phyloP scores from a whole-genome alignment of 2,329 filamentous ascomycete species.

The Cladorrhinum sp. region DNA sequence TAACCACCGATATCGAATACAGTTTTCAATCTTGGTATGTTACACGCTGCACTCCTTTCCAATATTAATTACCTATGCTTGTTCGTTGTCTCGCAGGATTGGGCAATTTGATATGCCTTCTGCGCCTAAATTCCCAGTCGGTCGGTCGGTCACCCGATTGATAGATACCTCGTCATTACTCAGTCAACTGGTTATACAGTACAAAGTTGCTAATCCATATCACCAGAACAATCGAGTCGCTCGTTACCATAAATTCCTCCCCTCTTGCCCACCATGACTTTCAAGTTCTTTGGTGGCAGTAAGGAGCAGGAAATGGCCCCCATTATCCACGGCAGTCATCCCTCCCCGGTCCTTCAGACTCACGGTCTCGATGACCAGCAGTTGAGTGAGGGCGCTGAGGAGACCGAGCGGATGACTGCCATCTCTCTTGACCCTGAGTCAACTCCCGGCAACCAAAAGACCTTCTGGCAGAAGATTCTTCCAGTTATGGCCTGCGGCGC shows the following conservation, averaged over 20 bases:
- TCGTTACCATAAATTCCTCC: background rate
- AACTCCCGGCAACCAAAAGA: constrained; percentile 8
- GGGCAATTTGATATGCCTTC: background rate
- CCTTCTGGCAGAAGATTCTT: constrained; percentile 36
- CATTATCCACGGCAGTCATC: background rate
- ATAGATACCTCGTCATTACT: background rate
- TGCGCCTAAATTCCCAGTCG: background rate
- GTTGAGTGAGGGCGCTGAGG: background rate
- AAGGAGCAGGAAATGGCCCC: background rate
- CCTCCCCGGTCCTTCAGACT: background rate
- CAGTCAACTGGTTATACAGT: background rate
- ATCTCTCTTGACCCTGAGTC: background rate
- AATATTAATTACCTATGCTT: background rate
- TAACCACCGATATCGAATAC: background rate
- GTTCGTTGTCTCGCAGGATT: no score
- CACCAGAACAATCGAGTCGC: background rate
- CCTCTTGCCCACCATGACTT: background rate
- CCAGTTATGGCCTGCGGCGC: constrained; percentile 86
- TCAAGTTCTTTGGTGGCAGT: background rate
- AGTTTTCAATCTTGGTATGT: background rate
- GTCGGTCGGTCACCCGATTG: no score
- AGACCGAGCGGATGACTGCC: background rate
- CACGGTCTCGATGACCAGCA: background rate
- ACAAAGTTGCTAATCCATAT: background rate
- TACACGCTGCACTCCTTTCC: background rate